Evolutionary conservation across 441 rosid genomes (phyloP), one percentile per base, ranked within the genome.

Genomic region (Aquilaria agallochum): DNA sequence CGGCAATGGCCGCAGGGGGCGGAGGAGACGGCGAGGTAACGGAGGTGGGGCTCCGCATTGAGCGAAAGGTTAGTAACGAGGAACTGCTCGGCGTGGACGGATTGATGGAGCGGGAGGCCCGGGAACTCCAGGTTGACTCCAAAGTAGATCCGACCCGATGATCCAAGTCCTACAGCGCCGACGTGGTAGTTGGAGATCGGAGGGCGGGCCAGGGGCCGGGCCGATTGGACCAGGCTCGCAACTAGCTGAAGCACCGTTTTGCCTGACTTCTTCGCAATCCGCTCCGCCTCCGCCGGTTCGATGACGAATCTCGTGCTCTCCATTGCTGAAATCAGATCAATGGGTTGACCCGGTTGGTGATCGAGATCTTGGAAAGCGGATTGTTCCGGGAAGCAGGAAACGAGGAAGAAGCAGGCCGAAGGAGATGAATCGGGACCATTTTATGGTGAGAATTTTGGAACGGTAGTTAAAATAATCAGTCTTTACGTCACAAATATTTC

Each of bases 1-100:
- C 98, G 98, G 87, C 97, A 94, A 84, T 94, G 98, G 63, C 98
- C 98, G 40, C 98, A 94, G 0, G 98, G 97, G 30, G 98, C 92
- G 66, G 90, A 68, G 72, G 98, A 94, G 67, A 94, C 98, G 60
- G 94, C 89, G 56, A 94, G 8, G 73, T 5, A 68, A 10, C 63
- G 66, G 63, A 76, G 74, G 0, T 60, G 66, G 5, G 46, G 66
- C 13, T 78, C 83, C 11, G 15, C 69, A 73, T 75, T 72, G 74
- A 77, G 66, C 4, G 68, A 67, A 63, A 80, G 76, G n/a, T 64
- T 70, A 48, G 77, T 73, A 63, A 78, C 63, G 76, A 95, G 96
- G 75, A 89, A 91, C 59, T 95, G 97, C 63, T 95, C 97, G 60
- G 99, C 99, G 70, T 75, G 83, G 53, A 78, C 73, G 31, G 82